phyloP scores from a whole-genome alignment of 2,329 filamentous ascomycete genomes.

The Lasiodiplodia hormozganensis region DNA sequence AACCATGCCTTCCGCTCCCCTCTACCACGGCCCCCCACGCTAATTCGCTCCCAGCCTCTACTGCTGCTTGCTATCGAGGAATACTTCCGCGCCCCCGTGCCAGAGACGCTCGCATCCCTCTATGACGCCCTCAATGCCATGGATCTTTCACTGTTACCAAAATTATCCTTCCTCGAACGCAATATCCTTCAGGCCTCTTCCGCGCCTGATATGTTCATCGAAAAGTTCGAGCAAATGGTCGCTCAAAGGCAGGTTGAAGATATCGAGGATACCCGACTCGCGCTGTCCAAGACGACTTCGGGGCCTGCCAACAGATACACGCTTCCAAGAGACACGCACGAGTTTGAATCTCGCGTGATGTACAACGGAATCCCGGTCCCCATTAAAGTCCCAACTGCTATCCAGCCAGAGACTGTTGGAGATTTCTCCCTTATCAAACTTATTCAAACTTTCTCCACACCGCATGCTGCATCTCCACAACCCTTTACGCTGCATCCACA shows the following conservation, averaged over 20 bases:
- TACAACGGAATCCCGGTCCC: constrained; percentile 98
- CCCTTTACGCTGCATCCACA: constrained; percentile 88
- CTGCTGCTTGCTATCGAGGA: constrained; percentile 91
- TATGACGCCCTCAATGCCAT: constrained; percentile 95
- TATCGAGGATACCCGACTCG: constrained; percentile 35
- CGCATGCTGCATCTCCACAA: constrained; percentile 82
- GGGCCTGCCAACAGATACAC: constrained; percentile 71
- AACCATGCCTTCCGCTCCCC: constrained; percentile 26
- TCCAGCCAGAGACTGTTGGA: constrained; percentile 94
- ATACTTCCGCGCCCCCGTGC: constrained; percentile 90
- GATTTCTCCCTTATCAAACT: constrained; percentile 98
- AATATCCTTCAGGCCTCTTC: constrained; percentile 88
- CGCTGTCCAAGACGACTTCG: constrained; percentile 33
- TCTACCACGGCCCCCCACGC: constrained; percentile 29
- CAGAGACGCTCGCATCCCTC: constrained; percentile 84
- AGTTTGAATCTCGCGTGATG: constrained; percentile 93
- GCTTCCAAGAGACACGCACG: constrained; percentile 92
- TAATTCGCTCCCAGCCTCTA: constrained; percentile 67
- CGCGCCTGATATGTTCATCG: constrained; percentile 93
- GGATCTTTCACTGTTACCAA: constrained; percentile 94
- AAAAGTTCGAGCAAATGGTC: constrained; percentile 97
- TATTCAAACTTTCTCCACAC: constrained; percentile 88
- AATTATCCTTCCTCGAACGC: constrained; percentile 80
- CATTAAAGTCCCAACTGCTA: constrained; percentile 92
- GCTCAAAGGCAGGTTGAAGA: constrained; percentile 78